Conservation (phyloP, 306 rosid species). For the Sicyos edulis region DNA sequence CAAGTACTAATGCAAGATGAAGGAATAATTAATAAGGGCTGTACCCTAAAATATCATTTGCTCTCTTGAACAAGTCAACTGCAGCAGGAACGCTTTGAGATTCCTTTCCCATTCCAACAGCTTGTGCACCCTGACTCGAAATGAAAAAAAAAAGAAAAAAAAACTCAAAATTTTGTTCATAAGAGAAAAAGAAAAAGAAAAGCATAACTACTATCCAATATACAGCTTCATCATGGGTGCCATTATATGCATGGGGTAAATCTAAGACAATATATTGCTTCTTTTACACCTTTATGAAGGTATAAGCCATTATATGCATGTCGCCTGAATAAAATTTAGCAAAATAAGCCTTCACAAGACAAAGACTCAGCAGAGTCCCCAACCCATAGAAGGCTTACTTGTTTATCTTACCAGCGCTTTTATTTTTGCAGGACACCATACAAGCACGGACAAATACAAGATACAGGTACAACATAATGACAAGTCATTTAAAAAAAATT, state of each 20-base stretch:
- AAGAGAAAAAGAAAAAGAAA: background rate
- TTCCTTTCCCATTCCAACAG: conserved; percentile 94
- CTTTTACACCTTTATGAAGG: too few relatives aligned
- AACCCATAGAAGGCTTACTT: background rate
- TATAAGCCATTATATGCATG: background rate
- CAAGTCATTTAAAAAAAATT: too few relatives aligned
- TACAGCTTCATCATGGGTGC: background rate
- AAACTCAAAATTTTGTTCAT: conserved; percentile 6
- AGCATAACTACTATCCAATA: background rate
- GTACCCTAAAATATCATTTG: conserved; percentile 80
- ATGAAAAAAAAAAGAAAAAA: too few relatives aligned
- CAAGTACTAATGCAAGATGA: background rate
- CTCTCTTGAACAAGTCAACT: conserved; percentile 60
- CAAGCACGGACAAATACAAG: too few relatives aligned
- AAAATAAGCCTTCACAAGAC: conserved; percentile 2
- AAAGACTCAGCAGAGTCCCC: background rate
- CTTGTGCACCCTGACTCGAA: conserved; percentile 82
- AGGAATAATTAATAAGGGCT: background rate
- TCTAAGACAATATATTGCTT: background rate
- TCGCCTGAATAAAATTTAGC: background rate
- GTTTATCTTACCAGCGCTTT: background rate
- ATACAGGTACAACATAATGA: background rate
- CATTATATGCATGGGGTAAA: background rate
- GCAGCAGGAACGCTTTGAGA: conserved; percentile 81
- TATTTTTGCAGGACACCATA: background rate